Conservation (phyloP, 2,329 filamentous ascomycete genomes). For the Cryphonectria parasitica region DNA sequence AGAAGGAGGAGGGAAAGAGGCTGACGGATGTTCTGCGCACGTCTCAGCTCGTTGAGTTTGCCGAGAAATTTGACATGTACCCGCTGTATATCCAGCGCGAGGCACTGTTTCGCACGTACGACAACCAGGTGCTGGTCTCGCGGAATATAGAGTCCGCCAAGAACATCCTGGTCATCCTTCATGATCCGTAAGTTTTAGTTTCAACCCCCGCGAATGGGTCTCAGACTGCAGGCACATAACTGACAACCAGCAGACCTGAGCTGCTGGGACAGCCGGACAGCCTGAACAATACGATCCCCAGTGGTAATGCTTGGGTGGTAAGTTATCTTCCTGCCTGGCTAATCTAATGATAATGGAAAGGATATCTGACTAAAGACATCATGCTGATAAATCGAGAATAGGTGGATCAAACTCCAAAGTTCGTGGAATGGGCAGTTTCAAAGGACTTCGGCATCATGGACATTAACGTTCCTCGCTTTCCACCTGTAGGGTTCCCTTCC, state of each 20-base stretch:
- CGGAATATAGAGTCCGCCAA: conserved; percentile 67
- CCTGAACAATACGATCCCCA: conserved; percentile 72
- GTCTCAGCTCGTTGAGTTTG: conserved; percentile 74
- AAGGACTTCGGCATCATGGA: conserved; percentile 85
- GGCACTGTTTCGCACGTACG: conserved; percentile 73
- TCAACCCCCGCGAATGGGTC: conserved; percentile 19
- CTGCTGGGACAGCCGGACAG: conserved; percentile 69
- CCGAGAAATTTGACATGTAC: conserved; percentile 75
- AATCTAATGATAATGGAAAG: background rate
- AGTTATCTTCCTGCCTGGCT: conserved; percentile 41
- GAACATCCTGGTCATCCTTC: conserved; percentile 82
- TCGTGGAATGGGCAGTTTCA: conserved; percentile 81
- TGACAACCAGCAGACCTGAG: conserved; percentile 60
- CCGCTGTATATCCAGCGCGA: conserved; percentile 79
- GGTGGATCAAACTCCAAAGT: conserved; percentile 80
- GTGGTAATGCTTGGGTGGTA: conserved; percentile 89
- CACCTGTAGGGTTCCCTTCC: conserved; percentile 8
- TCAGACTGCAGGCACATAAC: background rate
- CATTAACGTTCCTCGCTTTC: conserved; percentile 81
- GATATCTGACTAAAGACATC: too few species aligned
- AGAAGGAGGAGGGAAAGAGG: conserved; percentile 59
- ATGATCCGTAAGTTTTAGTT: conserved; percentile 72
- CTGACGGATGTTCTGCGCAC: conserved; percentile 80
- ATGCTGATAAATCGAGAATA: conserved; percentile 41
- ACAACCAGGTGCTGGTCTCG: conserved; percentile 85